Percentiles rank a stretch among this genome's conserved stretches.
Conservation (phyloP, 2,329 filamentous ascomycete genomes). For the Cladophialophora carrionii region DNA sequence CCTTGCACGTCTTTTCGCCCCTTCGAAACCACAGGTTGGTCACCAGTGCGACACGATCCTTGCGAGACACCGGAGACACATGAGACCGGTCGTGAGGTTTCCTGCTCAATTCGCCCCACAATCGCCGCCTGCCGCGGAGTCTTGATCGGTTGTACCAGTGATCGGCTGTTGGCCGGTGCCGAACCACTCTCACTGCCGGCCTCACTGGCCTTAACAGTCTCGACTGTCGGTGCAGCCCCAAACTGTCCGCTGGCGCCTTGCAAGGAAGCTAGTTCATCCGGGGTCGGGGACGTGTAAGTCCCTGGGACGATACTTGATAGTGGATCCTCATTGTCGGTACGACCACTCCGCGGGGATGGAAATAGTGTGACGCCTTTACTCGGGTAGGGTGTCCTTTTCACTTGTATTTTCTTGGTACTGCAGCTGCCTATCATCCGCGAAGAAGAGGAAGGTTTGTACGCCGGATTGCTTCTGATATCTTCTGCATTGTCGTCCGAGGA, state of each 20-base stretch:
- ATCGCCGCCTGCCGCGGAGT: neutral
- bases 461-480: neutral
- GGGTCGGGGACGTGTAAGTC: slow-evolving; percentile 1
- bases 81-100: neutral
- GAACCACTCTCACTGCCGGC: neutral
- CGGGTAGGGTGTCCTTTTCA: slow-evolving; percentile 22
- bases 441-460: neutral
- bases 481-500: neutral
- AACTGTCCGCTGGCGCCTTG: neutral
- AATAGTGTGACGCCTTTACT: neutral
- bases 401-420: slow-evolving; percentile 9
- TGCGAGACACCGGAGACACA: neutral
- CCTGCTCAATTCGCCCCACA: neutral
- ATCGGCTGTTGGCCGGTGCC: neutral
- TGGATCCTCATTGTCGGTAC: neutral
- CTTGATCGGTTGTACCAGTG: neutral
- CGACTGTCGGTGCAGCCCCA: neutral
- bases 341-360: neutral
- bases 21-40: neutral
- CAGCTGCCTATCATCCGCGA: neutral
- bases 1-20: neutral
- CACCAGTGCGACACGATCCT: neutral
- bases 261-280: neutral
- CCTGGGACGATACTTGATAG: slow-evolving; percentile 8
- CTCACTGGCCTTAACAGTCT: neutral